Conservation (phyloP, 768 basidiomycete species). For the Hysterangium stoloniferum region DNA sequence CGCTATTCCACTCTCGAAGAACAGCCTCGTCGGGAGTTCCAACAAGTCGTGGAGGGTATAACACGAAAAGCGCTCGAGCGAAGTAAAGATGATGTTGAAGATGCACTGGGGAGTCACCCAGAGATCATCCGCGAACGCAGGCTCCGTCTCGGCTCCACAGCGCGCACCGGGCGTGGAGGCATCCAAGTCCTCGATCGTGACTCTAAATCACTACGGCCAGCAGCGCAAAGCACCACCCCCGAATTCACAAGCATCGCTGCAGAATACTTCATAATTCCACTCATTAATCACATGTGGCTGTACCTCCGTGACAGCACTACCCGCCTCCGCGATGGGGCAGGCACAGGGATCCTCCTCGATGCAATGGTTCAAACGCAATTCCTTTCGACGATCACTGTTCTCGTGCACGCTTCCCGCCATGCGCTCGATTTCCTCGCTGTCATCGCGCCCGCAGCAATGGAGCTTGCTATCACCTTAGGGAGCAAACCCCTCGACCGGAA, state of each 20-base stretch:
- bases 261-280: slow-evolving; percentile 81
- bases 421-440: slow-evolving; percentile 75
- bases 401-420: slow-evolving; percentile 77
- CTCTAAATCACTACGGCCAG: neutral
- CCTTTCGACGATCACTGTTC: slow-evolving; percentile 64
- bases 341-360: slow-evolving; percentile 75
- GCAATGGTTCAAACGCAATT: slow-evolving; percentile 71
- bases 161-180: slow-evolving; percentile 41
- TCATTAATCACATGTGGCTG: slow-evolving; percentile 93
- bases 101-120: slow-evolving; percentile 38
- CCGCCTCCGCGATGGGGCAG: slow-evolving; percentile 63
- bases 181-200: slow-evolving; percentile 10
- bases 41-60: slow-evolving; percentile 54
- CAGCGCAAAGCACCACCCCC: slow-evolving; percentile 18
- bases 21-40: slow-evolving; percentile 32
- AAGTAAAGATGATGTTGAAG: slow-evolving; percentile 44
- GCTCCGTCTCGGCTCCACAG: slow-evolving; percentile 47
- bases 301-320: slow-evolving; percentile 81
- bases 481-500: no score
- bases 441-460: slow-evolving; percentile 73
- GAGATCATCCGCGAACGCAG: slow-evolving; percentile 66
- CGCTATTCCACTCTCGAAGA: slow-evolving; percentile 48
- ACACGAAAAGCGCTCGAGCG: slow-evolving; percentile 55
- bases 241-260: slow-evolving; percentile 69
- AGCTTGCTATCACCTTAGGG: slow-evolving; percentile 76